These are phyloP conservation scores for Aspergillus asperescens DNA, from an alignment of 495 filamentous ascomycete species.

Conservation along the genomic window DNA sequence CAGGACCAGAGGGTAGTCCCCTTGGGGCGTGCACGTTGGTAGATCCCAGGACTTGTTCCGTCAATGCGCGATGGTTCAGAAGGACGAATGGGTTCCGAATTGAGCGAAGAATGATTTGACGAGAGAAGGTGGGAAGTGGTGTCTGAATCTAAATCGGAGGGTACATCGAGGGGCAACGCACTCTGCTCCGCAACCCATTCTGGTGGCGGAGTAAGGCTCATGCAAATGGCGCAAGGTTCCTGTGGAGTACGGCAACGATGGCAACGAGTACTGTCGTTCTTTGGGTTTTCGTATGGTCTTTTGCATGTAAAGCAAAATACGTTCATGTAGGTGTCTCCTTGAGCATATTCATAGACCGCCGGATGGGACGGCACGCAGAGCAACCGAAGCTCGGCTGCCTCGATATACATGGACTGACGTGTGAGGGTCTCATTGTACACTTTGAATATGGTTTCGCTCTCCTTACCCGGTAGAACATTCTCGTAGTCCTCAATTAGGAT, in stretches of 20 bases:
- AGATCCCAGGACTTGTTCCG: constrained; percentile 9
- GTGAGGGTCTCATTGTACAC: constrained; percentile 62
- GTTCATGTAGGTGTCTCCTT: constrained; percentile 41
- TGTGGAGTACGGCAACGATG: constrained; percentile 41
- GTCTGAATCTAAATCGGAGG: constrained; percentile 19
- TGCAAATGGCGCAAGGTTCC: constrained; percentile 42
- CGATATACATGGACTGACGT: constrained; percentile 57
- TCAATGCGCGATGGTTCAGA: constrained; percentile 22
- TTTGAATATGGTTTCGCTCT: constrained; percentile 50
- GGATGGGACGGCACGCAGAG: constrained; percentile 57
- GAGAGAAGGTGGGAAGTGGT: constrained; percentile 23
- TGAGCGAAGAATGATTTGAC: constrained; percentile 26
- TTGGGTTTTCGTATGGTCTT: constrained; percentile 42
- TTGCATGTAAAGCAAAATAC: constrained; percentile 46
- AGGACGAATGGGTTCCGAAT: constrained; percentile 29
- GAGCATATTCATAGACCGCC: constrained; percentile 56
- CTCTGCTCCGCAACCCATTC: constrained; percentile 43
- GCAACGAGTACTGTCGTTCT: constrained; percentile 39
- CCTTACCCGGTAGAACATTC: constrained; percentile 40
- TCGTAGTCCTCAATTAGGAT: constrained; percentile 37
- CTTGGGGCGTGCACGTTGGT: constrained; percentile 24
- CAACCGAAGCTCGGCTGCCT: constrained; percentile 65
- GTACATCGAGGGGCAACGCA: constrained; percentile 13
- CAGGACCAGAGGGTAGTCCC: constrained; percentile 55
- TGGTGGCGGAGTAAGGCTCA: constrained; percentile 42